These are phyloP conservation scores for Globisporangium orthogonon DNA, from an alignment of 352 stramenopile species.

Conservation along the genomic window DNA sequence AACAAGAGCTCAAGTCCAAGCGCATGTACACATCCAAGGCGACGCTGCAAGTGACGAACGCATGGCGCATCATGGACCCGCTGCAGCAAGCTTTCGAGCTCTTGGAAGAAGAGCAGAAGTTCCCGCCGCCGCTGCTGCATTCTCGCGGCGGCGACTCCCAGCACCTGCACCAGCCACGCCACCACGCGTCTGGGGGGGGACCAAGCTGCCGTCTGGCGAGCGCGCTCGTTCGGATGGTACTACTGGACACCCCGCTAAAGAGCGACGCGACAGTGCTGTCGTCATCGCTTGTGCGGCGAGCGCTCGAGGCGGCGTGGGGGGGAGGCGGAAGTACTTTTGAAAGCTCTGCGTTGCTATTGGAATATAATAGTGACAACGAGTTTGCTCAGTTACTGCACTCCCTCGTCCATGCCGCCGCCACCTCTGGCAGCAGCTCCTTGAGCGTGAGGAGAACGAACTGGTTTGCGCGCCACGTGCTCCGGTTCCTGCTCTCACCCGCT, in stretches of 20 bases:
- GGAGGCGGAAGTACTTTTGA: slow-evolving; percentile 23
- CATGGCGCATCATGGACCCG: slow-evolving; percentile 34
- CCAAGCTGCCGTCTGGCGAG: slow-evolving; percentile 25
- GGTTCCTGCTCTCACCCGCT: slow-evolving; percentile 35
- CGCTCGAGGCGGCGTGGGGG: slow-evolving; percentile 44
- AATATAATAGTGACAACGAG: slow-evolving; percentile 19
- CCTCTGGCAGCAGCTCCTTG: slow-evolving; percentile 19
- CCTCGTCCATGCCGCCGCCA: slow-evolving; percentile 37
- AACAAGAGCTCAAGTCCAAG: slow-evolving; percentile 7
- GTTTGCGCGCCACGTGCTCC: slow-evolving; percentile 65
- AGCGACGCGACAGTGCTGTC: slow-evolving; percentile 17
- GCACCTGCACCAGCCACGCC: not conserved
- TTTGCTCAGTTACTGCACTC: slow-evolving; percentile 29
- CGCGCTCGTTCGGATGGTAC: slow-evolving; percentile 34
- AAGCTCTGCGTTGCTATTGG: slow-evolving; percentile 33
- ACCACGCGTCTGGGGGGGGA: not conserved
- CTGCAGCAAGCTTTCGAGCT: slow-evolving; percentile 49
- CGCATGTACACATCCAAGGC: not conserved
- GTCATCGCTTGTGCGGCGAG: slow-evolving; percentile 37
- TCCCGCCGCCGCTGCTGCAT: slow-evolving; percentile 2
- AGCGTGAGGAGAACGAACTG: slow-evolving; percentile 67
- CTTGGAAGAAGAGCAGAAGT: slow-evolving; percentile 37
- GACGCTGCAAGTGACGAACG: not conserved
- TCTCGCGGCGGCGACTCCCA: slow-evolving; percentile 3
- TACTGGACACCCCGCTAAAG: slow-evolving; percentile 25